Conservation (phyloP, 345 rosid species). For the Laguncularia racemosa region DNA sequence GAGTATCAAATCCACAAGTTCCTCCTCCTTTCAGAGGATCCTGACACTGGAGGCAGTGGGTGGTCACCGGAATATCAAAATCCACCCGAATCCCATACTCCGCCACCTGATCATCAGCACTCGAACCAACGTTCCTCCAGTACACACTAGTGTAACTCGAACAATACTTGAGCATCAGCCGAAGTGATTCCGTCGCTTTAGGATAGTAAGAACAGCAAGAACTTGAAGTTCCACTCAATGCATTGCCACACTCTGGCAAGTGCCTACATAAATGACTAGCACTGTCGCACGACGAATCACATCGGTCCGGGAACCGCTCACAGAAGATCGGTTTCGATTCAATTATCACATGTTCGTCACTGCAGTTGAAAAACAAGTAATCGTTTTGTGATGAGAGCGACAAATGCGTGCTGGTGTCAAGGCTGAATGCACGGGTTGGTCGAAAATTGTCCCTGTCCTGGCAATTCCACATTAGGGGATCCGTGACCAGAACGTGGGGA, state of each 20-base stretch:
- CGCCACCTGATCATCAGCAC: conserved; percentile 52
- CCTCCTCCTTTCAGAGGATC: conserved; percentile 72
- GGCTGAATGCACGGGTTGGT: conserved; percentile 72
- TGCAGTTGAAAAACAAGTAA: conserved; percentile 87
- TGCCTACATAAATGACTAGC: conserved; percentile 85
- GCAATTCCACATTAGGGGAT: conserved; percentile 89
- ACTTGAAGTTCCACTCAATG: conserved; percentile 20
- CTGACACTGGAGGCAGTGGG: conserved; percentile 71
- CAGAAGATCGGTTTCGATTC: conserved; percentile 85
- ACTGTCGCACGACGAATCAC: conserved; percentile 87
- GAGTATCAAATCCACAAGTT: conserved; percentile 60
- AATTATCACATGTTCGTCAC: conserved; percentile 51
- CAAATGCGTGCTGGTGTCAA: conserved; percentile 75
- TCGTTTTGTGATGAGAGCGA: conserved; percentile 79
- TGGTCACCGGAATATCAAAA: conserved; percentile 75
- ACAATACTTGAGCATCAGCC: conserved; percentile 82
- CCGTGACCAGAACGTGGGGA: conserved; percentile 64
- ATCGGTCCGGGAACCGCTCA: conserved; percentile 74
- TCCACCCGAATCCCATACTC: conserved; percentile 82
- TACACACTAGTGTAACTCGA: conserved; percentile 76
- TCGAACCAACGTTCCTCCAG: conserved; percentile 57
- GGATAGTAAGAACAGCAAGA: conserved; percentile 89
- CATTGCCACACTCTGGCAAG: conserved; percentile 60
- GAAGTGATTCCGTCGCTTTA: conserved; percentile 68
- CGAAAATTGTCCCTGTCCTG: conserved; percentile 59